These are phyloP conservation scores for Ulota crispa DNA, from an alignment of 225 moss, liverwort and hornwort species.

Conservation along the genomic window DNA sequence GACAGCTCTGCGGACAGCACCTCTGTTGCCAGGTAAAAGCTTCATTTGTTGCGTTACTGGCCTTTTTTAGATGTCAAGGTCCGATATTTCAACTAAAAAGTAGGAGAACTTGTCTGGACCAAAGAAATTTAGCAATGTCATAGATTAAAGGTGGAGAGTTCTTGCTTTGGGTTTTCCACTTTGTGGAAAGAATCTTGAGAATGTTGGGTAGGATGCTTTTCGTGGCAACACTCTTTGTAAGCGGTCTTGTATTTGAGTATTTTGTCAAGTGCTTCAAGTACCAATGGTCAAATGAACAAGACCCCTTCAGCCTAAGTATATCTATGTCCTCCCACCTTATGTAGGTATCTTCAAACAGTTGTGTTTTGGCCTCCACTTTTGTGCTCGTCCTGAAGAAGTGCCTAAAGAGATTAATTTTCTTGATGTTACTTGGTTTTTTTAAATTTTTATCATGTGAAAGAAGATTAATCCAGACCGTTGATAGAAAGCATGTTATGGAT, in stretches of 20 bases:
- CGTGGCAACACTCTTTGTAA: background rate
- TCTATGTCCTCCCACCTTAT: background rate
- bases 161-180: background rate
- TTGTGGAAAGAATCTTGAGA: background rate
- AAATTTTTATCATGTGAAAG: background rate
- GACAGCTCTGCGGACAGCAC: slow-evolving; percentile 42
- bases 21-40: slow-evolving; percentile 29
- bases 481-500: slow-evolving; percentile 23
- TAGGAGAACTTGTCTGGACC: background rate
- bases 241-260: background rate
- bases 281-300: background rate
- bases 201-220: background rate
- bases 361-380: background rate
- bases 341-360: background rate
- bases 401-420: background rate
- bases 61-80: background rate
- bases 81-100: background rate
- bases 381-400: background rate
- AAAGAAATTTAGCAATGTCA: background rate
- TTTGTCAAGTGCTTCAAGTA: background rate
- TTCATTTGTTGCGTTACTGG: background rate
- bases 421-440: no score
- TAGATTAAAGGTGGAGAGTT: background rate
- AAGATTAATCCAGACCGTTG: slow-evolving; percentile 6
- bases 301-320: background rate